Evolutionary conservation across 441 rosid species (phyloP), one percentile per base, ranked within the genome.

Genomic region (Mallotus japonicus): DNA sequence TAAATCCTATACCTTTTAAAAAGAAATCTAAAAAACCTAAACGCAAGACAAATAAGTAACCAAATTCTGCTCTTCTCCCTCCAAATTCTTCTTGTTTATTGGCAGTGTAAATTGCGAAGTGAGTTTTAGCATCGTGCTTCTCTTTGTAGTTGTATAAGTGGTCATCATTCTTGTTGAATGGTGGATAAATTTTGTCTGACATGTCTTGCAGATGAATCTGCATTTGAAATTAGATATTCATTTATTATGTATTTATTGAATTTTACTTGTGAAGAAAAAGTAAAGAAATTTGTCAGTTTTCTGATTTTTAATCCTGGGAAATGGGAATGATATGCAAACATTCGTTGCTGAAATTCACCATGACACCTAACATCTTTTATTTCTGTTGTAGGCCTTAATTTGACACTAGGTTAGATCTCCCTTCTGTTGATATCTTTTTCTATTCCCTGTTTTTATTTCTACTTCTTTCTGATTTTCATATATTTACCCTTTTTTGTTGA

Each of bases 1-100:
- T 91, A 79, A 81, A 82, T 75, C 89, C 85, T 20, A 49, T 72
- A 63, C 68, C 82, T 73, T 87, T 84, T 81, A 93, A 89, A 87
- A 83, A 75, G 82, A 85, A 73, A 73, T 71, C 84, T 70, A 76
- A 16, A 67, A 88, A 73, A 70, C 37, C 47, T 8, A 74, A 78
- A 47, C 71, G 72, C 72, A 71, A 69, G 60, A 46, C 20, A 49
- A 74, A 55, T 65, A 67, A 14, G 20, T 49, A 22, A 51, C 62
- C n/a, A 74, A 70, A 19, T 15, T 59, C n/a, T 60, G 44, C 37
- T 8, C 37, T 15, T 3, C 22, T 54, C 32, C 51, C 15, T 24
- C 13, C n/a, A 69, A 67, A 62, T 49, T 54, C 16, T 46, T 5
- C 6, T 34, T 0, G 54, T 16, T 11, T 14, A 15, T 37, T 10